phyloP scores from a whole-genome alignment of 495 filamentous ascomycete species.

The Xylaria flabelliformis region DNA sequence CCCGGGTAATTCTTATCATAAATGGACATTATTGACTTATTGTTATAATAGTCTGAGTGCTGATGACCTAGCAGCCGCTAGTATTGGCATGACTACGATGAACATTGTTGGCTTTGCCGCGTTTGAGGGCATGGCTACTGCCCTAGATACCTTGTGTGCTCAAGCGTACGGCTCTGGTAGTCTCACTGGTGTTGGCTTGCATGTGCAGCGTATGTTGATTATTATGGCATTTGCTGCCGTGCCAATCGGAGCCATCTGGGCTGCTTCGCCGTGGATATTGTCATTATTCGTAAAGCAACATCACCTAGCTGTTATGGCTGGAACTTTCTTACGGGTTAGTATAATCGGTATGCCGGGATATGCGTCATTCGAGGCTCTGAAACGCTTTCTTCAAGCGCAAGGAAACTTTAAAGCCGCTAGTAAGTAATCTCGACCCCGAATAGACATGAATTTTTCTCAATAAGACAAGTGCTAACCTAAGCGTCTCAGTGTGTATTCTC shows the following conservation, averaged over 20 bases:
- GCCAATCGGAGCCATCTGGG: conserved; percentile 71
- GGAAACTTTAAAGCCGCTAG: conserved; percentile 66
- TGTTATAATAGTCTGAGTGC: conserved; percentile 53
- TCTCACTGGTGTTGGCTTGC: conserved; percentile 71
- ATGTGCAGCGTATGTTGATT: conserved; percentile 73
- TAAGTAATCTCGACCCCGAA: conserved; percentile 2
- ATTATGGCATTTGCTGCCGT: conserved; percentile 70
- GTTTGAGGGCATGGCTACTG: conserved; percentile 75
- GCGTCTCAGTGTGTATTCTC: conserved; percentile 64
- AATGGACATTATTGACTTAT: no score
- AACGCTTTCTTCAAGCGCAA: conserved; percentile 77
- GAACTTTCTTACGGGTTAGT: conserved; percentile 70
- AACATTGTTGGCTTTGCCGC: conserved; percentile 77
- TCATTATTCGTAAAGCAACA: conserved; percentile 68
- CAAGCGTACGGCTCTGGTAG: conserved; percentile 78
- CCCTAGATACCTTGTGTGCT: conserved; percentile 76
- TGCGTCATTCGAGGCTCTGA: conserved; percentile 73
- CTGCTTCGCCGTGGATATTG: conserved; percentile 65
- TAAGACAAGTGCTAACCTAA: background rate
- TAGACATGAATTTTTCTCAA: background rate
- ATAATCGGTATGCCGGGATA: conserved; percentile 72
- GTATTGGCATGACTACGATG: conserved; percentile 42
- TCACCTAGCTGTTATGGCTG: conserved; percentile 65
- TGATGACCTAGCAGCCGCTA: conserved; percentile 65
- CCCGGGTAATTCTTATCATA: no score